These are phyloP conservation scores for Populus alba DNA, from an alignment of 345 rosid genomes.

Conservation along the genomic window DNA sequence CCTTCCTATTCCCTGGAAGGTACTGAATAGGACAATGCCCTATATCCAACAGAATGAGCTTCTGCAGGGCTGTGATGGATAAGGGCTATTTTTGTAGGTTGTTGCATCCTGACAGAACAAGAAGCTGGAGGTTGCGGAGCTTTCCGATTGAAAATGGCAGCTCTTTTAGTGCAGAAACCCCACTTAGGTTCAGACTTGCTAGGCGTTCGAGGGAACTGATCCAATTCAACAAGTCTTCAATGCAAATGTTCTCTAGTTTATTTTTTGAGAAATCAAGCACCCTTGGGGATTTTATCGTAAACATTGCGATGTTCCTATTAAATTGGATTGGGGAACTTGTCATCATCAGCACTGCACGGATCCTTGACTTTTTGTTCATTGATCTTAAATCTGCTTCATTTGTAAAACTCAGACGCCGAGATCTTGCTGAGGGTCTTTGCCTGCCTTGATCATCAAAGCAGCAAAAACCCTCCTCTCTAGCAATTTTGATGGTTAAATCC, in stretches of 20 bases:
- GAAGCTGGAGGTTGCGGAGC: conserved; percentile 3
- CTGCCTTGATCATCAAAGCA: conserved; percentile 6
- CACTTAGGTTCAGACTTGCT: not conserved
- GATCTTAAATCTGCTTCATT: not conserved
- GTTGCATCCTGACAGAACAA: conserved; percentile 1
- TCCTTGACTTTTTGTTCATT: not conserved
- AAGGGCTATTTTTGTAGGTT: not conserved
- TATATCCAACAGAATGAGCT: conserved; percentile 1
- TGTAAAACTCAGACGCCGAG: not conserved
- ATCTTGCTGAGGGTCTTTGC: not conserved
- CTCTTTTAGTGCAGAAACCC: not conserved
- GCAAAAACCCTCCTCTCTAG: conserved; percentile 4
- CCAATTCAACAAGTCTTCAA: not conserved
- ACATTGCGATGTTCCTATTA: not conserved
- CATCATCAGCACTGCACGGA: not conserved
- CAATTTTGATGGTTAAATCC: conserved; percentile 4
- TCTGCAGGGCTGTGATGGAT: conserved; percentile 3
- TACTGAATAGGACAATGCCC: conserved; percentile 1
- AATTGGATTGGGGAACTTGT: not conserved
- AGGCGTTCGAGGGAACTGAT: conserved; percentile 1
- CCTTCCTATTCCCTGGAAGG: conserved; percentile 2
- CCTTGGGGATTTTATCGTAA: not conserved
- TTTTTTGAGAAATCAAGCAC: conserved; percentile 7
- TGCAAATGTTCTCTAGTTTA: not conserved
- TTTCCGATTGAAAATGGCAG: conserved; percentile 1